Conservation (phyloP, 2,329 filamentous ascomycete species). For the Zymoseptoria crescenta region DNA sequence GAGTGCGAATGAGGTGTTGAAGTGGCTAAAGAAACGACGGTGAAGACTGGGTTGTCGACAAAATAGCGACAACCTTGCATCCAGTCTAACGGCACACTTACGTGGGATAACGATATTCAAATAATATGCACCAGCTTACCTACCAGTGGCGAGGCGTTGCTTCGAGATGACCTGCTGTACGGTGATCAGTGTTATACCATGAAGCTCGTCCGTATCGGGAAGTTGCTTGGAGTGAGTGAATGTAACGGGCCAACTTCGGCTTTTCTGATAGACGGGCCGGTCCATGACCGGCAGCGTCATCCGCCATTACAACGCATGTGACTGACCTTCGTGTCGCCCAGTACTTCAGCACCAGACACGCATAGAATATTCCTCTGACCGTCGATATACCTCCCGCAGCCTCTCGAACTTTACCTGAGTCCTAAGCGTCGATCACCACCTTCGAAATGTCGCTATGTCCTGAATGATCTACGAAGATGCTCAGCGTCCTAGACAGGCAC, state of each 20-base stretch:
- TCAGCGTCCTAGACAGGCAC: neutral
- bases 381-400: neutral
- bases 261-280: neutral
- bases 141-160: too few relatives aligned
- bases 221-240: neutral
- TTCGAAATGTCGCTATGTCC: neutral
- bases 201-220: neutral
- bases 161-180: too few relatives aligned
- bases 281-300: neutral
- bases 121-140: too few relatives aligned
- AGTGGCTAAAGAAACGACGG: neutral
- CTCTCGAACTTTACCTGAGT: neutral
- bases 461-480: neutral
- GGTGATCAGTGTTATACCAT: neutral
- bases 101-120: too few relatives aligned
- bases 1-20: slow-evolving; percentile 21
- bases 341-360: neutral
- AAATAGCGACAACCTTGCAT: neutral
- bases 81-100: too few relatives aligned
- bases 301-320: neutral
- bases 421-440: neutral
- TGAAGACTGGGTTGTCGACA: neutral
- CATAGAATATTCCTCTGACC: neutral
- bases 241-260: neutral
- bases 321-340: neutral